phyloP scores from a whole-genome alignment of 768 basidiomycete species.

The Phylloporus rhodoxanthus region DNA sequence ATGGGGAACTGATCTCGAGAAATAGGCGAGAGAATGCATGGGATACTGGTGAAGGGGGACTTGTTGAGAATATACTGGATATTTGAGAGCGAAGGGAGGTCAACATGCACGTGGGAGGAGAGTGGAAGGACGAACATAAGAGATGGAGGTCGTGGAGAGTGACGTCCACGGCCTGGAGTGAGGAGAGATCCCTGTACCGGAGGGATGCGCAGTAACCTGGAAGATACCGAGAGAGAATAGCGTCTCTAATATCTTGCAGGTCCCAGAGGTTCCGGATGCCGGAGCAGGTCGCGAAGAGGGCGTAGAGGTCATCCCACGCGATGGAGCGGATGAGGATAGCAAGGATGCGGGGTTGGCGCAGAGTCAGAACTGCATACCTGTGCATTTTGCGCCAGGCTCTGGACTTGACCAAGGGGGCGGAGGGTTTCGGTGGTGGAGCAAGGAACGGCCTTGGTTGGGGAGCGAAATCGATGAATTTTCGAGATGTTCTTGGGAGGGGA shows the following conservation, averaged over 20 bases:
- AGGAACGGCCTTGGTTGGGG: not conserved
- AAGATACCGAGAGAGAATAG: conserved; percentile 45
- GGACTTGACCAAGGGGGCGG: conserved; percentile 8
- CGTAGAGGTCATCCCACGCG: conserved; percentile 38
- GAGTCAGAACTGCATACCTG: conserved; percentile 17
- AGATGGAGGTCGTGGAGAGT: conserved; percentile 56
- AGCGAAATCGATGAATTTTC: not conserved
- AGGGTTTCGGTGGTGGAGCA: conserved; percentile 1
- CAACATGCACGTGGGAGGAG: conserved; percentile 5
- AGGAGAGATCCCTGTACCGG: conserved; percentile 34
- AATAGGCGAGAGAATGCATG: conserved; percentile 52
- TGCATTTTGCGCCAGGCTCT: conserved; percentile 29
- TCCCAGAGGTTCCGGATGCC: conserved; percentile 32
- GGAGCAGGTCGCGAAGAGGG: conserved; percentile 34
- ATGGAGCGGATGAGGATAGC: conserved; percentile 26
- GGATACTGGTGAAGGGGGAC: conserved; percentile 67
- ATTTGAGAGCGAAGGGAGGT: conserved; percentile 1
- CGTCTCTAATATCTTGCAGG: conserved; percentile 31
- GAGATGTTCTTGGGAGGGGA: conserved; percentile 5
- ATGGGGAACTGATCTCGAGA: conserved; percentile 35
- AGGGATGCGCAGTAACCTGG: conserved; percentile 50
- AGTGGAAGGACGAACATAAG: conserved; percentile 47
- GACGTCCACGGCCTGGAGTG: conserved; percentile 44
- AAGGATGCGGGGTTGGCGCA: conserved; percentile 34
- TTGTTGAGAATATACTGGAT: conserved; percentile 57